Base-by-base conservation (phyloP, 305 asterid genomes). In the Stenogyne calaminthoides region DNA sequence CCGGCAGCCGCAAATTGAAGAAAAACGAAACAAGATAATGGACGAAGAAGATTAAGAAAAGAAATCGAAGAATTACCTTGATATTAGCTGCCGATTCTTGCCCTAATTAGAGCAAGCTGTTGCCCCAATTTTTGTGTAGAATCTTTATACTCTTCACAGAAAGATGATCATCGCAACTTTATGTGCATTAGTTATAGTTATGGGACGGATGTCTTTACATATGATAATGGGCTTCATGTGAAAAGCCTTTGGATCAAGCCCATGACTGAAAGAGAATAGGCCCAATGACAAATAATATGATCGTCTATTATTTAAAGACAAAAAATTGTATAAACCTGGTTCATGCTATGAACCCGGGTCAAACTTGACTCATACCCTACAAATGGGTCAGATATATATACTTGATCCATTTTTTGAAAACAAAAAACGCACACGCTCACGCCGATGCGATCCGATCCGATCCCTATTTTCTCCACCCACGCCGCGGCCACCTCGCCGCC, bases 1-100 rank as follows among this genome's bases (percentile, higher is more conserved):
- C 57, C 57, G 57, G 29, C 58, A 16, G 54, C 54, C 18, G 58
- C 54, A 52, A 52, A n/a, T n/a, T n/a, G n/a, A n/a, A n/a, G n/a
- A n/a, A n/a, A n/a, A n/a, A n/a, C n/a, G n/a, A n/a, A n/a, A n/a
- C n/a, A n/a, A n/a, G n/a, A n/a, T n/a, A n/a, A n/a, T n/a, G n/a
- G n/a, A n/a, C n/a, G n/a, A n/a, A n/a, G n/a, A n/a, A n/a, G n/a
- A n/a, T n/a, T n/a, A n/a, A n/a, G n/a, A n/a, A n/a, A n/a, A n/a
- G n/a, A 58, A 58, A 27, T 27, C 3, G 10, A 27, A 9, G 16
- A 56, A 22, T 14, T 58, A 58, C 64, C 64, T 27, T 27, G 39
- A 29, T 12, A 29, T 27, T 58, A 40, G 40, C 20, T 14, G 10
- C 3, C 12, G 64, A 58, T 27, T 6, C 11, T 25, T 56, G 40